Conservation (phyloP, 1,284 basidiomycete species). For the Ganoderma sinense region DNA sequence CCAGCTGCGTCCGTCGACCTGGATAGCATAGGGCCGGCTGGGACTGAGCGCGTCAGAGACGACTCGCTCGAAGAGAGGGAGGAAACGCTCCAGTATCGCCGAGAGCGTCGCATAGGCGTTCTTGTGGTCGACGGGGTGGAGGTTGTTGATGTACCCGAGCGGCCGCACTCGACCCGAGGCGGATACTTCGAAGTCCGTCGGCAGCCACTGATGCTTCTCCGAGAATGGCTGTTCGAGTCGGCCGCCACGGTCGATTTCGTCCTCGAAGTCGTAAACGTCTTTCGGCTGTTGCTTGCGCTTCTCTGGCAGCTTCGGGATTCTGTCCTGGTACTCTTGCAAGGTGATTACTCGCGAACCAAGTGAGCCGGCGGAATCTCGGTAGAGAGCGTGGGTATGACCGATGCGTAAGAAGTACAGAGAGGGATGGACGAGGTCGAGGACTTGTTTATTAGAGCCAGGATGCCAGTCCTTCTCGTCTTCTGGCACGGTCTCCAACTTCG, state of each 20-base stretch:
- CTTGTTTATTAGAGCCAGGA: conserved; percentile 12
- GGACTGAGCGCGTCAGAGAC: conserved; percentile 6
- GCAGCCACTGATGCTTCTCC: conserved; percentile 18
- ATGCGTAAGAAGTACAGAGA: conserved; percentile 17
- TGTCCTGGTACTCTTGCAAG: neutral
- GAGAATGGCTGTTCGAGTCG: neutral
- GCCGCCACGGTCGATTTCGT: neutral
- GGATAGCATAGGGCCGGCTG: neutral
- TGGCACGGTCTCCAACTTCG: conserved; percentile 9
- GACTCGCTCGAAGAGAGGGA: conserved; percentile 19
- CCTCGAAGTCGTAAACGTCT: neutral
- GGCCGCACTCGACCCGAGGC: conserved; percentile 4
- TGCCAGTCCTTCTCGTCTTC: conserved; percentile 18
- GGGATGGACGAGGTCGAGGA: conserved; percentile 19
- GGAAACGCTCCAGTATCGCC: conserved; percentile 12
- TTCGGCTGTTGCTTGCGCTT: neutral
- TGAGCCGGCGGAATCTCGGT: neutral
- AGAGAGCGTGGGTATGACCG: neutral
- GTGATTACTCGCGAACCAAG: neutral
- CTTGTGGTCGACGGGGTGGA: conserved; percentile 7
- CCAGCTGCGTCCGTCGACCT: conserved; percentile 2
- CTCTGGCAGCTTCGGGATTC: neutral
- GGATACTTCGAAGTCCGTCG: conserved; percentile 19
- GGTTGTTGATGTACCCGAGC: conserved; percentile 22
- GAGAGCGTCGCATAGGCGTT: conserved; percentile 9